Conservation (phyloP, 2,329 filamentous ascomycete genomes). For the Ustulina deusta region DNA sequence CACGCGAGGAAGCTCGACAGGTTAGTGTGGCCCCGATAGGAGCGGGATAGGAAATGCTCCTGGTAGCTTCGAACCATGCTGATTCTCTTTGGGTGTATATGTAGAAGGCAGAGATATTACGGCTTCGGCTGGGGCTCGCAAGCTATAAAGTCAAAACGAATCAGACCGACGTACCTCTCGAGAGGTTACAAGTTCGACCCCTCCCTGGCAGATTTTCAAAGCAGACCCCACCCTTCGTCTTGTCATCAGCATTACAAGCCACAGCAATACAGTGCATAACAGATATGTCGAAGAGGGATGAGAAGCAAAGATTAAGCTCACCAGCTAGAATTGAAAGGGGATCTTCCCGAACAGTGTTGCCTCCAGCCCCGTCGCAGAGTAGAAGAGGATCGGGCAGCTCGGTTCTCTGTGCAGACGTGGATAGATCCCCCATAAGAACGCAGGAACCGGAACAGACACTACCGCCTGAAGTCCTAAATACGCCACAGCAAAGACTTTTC, state of each 20-base stretch:
- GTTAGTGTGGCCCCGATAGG: slow-evolving; percentile 51
- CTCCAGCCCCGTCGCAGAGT: slow-evolving; percentile 18
- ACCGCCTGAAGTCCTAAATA: slow-evolving; percentile 18
- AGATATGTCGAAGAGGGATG: slow-evolving; percentile 7
- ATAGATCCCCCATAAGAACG: slow-evolving; percentile 35
- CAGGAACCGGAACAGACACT: slow-evolving; percentile 38
- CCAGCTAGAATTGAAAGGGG: slow-evolving; percentile 17
- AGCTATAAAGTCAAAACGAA: slow-evolving; percentile 81
- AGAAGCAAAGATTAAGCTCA: slow-evolving; percentile 14
- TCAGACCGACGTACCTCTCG: slow-evolving; percentile 74
- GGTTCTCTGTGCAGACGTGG: neutral
- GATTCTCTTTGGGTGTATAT: slow-evolving; percentile 16
- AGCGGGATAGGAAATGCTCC: neutral
- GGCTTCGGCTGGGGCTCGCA: slow-evolving; percentile 76
- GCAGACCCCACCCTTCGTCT: slow-evolving; percentile 3
- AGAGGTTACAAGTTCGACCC: slow-evolving; percentile 64
- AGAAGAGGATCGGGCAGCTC: slow-evolving; percentile 21
- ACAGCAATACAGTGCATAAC: slow-evolving; percentile 14
- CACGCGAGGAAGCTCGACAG: slow-evolving; percentile 66
- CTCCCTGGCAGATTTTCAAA: slow-evolving; percentile 38
- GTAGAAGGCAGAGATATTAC: slow-evolving; percentile 74
- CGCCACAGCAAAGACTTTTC: slow-evolving; percentile 35
- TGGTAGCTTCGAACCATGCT: slow-evolving; percentile 15
- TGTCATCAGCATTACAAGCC: slow-evolving; percentile 22
- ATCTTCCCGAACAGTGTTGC: slow-evolving; percentile 12